Evolutionary conservation across 345 rosid species (phyloP).

Genomic region (Gossypium stocksii): DNA sequence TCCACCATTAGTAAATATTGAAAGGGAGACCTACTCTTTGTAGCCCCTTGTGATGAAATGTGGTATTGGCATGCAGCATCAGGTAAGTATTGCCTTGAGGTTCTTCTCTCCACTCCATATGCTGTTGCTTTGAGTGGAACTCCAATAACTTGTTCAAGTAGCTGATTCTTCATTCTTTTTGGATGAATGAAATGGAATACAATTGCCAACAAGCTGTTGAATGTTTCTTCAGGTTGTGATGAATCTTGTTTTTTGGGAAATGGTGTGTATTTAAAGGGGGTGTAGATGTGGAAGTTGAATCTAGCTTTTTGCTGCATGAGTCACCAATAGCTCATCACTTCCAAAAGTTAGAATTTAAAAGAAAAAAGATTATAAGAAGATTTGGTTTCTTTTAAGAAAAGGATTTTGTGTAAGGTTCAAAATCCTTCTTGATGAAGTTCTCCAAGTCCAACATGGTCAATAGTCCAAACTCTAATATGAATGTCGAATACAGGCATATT

Average conservation of each 20-base stretch:
- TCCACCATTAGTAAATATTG: conserved; percentile 15
- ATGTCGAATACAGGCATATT: too few relatives aligned
- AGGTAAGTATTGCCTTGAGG: conserved; percentile 26
- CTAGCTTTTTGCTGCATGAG: conserved; percentile 31
- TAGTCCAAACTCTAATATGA: too few relatives aligned
- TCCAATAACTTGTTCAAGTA: conserved; percentile 22
- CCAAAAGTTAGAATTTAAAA: conserved; percentile 1
- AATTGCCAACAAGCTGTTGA: not conserved
- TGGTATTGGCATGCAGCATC: conserved; percentile 28
- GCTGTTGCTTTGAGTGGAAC: conserved; percentile 21
- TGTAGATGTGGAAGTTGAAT: conserved; percentile 5
- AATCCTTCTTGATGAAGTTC: conserved; percentile 13
- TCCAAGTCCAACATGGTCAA: not conserved
- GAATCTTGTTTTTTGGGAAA: not conserved
- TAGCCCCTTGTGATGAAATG: conserved; percentile 28
- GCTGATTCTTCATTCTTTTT: conserved; percentile 26
- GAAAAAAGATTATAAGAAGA: not conserved
- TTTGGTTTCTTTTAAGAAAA: conserved; percentile 16
- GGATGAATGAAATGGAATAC: not conserved
- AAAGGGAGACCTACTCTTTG: conserved; percentile 1
- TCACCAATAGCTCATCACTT: conserved; percentile 28
- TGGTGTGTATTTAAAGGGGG: conserved; percentile 15
- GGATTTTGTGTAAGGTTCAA: not conserved
- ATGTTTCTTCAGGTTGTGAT: not conserved
- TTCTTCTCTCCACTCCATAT: conserved; percentile 23